Percentiles rank a stretch among this genome's conserved stretches.
These are phyloP conservation scores for Ustilago sp. DNA, from an alignment of 1,284 basidiomycete genomes.

Conservation along the genomic window DNA sequence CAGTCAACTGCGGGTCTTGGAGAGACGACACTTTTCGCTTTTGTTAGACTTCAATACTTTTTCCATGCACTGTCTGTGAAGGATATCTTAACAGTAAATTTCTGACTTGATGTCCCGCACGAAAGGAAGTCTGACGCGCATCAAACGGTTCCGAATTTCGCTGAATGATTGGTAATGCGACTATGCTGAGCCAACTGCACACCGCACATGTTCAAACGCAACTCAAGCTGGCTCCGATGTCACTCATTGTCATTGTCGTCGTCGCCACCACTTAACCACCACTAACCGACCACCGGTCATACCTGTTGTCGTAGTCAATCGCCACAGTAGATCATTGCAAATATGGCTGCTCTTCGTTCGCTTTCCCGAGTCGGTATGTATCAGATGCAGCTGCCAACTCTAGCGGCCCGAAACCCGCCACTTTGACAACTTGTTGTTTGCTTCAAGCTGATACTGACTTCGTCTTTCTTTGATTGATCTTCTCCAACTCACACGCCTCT, in stretches of 20 bases:
- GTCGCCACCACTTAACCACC: conserved; percentile 20
- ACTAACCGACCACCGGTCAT: not conserved
- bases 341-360: conserved; percentile 50
- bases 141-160: conserved; percentile 35
- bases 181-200: conserved; percentile 12
- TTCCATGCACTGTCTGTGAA: too few relatives aligned
- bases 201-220: not conserved
- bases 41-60: too few relatives aligned
- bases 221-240: not conserved
- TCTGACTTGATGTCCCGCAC: conserved; percentile 13
- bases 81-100: not conserved
- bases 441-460: not conserved
- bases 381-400: not conserved
- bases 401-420: not conserved
- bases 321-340: conserved; percentile 12
- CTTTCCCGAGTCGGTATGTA: conserved; percentile 50
- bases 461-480: not conserved
- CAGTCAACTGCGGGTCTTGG: not conserved
- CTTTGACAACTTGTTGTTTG: not conserved
- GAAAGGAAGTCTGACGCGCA: conserved; percentile 19
- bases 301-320: not conserved
- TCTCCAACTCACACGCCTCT: not conserved
- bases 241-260: conserved; percentile 4
- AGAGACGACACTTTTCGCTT: not conserved
- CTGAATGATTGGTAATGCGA: conserved; percentile 51